A percentile compares a stretch with the other conserved stretches of the same genome.
Conservation (phyloP, 768 basidiomycete genomes). For the Leccinum incarnatum region DNA sequence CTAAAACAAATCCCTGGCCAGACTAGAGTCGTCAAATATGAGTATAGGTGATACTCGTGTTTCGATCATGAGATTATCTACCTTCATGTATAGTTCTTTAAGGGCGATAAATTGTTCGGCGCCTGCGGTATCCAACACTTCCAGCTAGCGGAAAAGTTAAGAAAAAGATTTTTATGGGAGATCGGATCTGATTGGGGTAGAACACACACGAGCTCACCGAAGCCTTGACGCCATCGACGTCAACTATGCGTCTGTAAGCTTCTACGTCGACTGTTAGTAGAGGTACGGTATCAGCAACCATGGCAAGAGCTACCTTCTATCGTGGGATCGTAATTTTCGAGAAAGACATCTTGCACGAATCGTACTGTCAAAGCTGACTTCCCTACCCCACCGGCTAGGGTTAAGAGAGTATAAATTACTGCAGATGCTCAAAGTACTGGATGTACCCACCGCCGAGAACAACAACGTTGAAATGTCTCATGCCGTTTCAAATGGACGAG, state of each 20-base stretch:
- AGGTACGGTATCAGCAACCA: neutral
- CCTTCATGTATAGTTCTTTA: constrained; percentile 82
- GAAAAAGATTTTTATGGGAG: constrained; percentile 6
- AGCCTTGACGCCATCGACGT: constrained; percentile 62
- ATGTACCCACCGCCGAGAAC: constrained; percentile 68
- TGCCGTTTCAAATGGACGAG: constrained; percentile 23
- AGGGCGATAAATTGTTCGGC: constrained; percentile 83
- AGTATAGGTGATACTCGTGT: neutral
- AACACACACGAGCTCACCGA: constrained; percentile 44
- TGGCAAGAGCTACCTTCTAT: constrained; percentile 61
- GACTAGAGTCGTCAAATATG: constrained; percentile 38
- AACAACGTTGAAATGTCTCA: constrained; percentile 75
- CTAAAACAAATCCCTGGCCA: constrained; percentile 76
- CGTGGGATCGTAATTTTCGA: constrained; percentile 79
- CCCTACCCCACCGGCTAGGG: constrained; percentile 79
- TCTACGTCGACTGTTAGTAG: constrained; percentile 41
- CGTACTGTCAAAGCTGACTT: constrained; percentile 85
- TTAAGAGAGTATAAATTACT: constrained; percentile 2
- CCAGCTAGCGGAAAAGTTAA: constrained; percentile 49
- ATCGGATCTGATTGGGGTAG: constrained; percentile 3
- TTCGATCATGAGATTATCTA: constrained; percentile 21
- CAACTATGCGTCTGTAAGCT: constrained; percentile 63
- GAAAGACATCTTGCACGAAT: constrained; percentile 69
- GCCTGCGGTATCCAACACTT: constrained; percentile 81
- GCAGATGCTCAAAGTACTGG: neutral